A percentile compares a stretch with the other conserved stretches of the same genome.
phyloP scores from a whole-genome alignment of 129 eudicot genomes.

The Lactuca sativa region DNA sequence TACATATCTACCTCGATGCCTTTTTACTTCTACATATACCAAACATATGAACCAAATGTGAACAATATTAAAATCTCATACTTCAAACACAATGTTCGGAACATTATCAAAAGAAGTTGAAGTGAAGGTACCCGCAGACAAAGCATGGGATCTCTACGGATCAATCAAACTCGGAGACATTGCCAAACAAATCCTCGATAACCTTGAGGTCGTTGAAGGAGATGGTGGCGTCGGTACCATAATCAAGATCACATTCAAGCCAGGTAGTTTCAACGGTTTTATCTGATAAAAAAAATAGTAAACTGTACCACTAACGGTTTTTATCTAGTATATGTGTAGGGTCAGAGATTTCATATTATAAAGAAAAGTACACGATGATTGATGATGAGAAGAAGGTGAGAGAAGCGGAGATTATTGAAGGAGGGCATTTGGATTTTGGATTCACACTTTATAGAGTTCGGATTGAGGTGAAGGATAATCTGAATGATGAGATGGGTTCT shows the following conservation, averaged over 20 bases:
- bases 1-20: neutral
- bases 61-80: neutral
- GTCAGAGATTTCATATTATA: conserved; percentile 14
- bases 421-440: conserved; percentile 29
- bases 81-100: conserved; percentile 12
- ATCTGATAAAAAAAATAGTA: neutral
- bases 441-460: conserved; percentile 27
- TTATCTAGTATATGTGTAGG: neutral
- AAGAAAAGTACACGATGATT: conserved; percentile 20
- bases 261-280: conserved; percentile 12
- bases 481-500: neutral
- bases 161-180: conserved; percentile 12
- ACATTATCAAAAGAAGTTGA: conserved; percentile 22
- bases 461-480: conserved; percentile 20
- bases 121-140: conserved; percentile 31
- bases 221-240: conserved; percentile 34
- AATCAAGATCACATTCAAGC: conserved; percentile 22
- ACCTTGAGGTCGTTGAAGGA: conserved; percentile 21
- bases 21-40: neutral
- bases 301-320: neutral
- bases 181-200: conserved; percentile 12
- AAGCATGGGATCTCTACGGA: conserved; percentile 25
- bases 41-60: neutral
- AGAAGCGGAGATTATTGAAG: conserved; percentile 30
- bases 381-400: conserved; percentile 24